These are phyloP conservation scores for Imleria badia DNA, from an alignment of 768 basidiomycete genomes.

Conservation along the genomic window DNA sequence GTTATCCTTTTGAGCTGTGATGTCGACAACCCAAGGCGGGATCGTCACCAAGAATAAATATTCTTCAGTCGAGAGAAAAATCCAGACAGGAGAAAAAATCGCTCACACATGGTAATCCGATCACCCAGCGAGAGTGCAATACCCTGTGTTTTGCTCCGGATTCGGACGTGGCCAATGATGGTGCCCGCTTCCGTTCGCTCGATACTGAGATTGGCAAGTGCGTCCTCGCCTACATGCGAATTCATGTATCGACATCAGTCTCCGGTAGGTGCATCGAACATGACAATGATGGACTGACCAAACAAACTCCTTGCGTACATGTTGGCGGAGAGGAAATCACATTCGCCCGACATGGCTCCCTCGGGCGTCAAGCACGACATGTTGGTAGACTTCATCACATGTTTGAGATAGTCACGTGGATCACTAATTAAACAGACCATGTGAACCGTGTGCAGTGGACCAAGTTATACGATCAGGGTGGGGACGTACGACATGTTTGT, in stretches of 20 bases:
- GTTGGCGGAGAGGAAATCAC: slow-evolving; percentile 95
- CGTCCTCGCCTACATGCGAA: slow-evolving; percentile 75
- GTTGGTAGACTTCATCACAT: slow-evolving; percentile 96
- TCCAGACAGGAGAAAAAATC: background rate
- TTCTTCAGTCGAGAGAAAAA: background rate
- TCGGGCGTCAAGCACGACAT: slow-evolving; percentile 96
- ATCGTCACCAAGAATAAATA: too few relatives aligned
- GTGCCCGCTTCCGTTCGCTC: slow-evolving; percentile 81
- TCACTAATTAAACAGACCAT: slow-evolving; percentile 46
- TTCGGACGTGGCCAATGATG: slow-evolving; percentile 91
- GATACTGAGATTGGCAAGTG: slow-evolving; percentile 90
- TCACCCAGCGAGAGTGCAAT: slow-evolving; percentile 95
- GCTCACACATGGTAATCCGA: slow-evolving; percentile 66
- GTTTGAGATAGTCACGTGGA: slow-evolving; percentile 85
- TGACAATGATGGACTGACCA: slow-evolving; percentile 51
- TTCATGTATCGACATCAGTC: background rate
- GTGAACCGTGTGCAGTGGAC: background rate
- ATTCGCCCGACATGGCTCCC: slow-evolving; percentile 86
- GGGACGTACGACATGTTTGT: slow-evolving; percentile 72
- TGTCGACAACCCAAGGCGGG: background rate
- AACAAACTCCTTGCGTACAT: slow-evolving; percentile 95
- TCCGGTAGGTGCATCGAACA: background rate
- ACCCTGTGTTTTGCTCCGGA: slow-evolving; percentile 96
- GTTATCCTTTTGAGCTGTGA: slow-evolving; percentile 42
- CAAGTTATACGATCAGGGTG: background rate